A percentile compares a stretch with the other conserved stretches of the same genome.
Conservation (phyloP, 129 eudicot species). For the Flaveria linearis region DNA sequence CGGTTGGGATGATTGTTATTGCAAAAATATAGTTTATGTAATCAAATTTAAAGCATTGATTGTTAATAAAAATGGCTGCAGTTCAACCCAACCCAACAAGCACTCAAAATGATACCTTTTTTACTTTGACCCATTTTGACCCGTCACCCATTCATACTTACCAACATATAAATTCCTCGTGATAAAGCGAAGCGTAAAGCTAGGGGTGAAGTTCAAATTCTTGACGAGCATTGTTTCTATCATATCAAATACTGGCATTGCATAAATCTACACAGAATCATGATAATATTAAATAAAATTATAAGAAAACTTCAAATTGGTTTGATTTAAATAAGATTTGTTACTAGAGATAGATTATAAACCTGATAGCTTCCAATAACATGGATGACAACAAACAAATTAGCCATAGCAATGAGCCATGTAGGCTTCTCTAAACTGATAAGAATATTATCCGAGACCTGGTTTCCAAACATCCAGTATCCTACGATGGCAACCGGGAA, state of each 20-base stretch:
- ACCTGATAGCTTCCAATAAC: constrained; percentile 33
- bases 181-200: constrained; percentile 45
- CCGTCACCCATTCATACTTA: constrained; percentile 26
- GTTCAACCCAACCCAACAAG: not conserved
- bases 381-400: constrained; percentile 29
- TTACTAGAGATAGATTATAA: not conserved
- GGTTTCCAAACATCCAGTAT: constrained; percentile 32
- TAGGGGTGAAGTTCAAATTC: constrained; percentile 54
- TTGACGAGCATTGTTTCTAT: constrained; percentile 53
- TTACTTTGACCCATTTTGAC: not conserved
- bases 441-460: constrained; percentile 31
- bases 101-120: not conserved
- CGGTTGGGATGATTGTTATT: not conserved
- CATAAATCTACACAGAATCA: constrained; percentile 49
- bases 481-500: constrained; percentile 35
- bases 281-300: not conserved
- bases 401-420: constrained; percentile 37
- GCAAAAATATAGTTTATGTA: not conserved
- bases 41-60: not conserved
- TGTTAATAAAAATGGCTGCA: not conserved
- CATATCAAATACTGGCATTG: constrained; percentile 58
- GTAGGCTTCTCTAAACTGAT: constrained; percentile 37
- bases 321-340: not conserved
- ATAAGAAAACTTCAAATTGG: not conserved
- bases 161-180: constrained; percentile 66